phyloP scores from a whole-genome alignment of 495 filamentous ascomycete species.

The Penicillium verhagenii region DNA sequence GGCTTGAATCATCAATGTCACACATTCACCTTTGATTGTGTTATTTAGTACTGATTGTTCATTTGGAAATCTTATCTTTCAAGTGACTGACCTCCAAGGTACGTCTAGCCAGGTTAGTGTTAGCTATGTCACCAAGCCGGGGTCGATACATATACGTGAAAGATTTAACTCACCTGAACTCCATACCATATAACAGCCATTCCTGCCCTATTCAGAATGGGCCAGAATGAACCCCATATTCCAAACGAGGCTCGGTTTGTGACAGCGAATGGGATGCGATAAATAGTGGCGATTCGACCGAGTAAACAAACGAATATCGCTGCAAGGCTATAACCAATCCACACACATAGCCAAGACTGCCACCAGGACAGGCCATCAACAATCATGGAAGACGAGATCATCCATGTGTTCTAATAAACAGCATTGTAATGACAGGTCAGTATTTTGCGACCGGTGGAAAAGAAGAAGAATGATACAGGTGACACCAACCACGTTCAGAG shows the following conservation, averaged over 20 bases:
- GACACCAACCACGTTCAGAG: constrained; percentile 73
- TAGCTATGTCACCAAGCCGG: no score
- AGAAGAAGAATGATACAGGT: background rate
- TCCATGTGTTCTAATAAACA: constrained; percentile 73
- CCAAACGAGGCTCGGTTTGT: constrained; percentile 71
- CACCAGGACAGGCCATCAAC: constrained; percentile 80
- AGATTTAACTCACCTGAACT: constrained; percentile 60
- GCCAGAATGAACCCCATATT: constrained; percentile 86
- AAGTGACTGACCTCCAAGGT: constrained; percentile 62
- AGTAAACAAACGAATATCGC: constrained; percentile 71
- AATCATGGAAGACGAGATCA: constrained; percentile 83
- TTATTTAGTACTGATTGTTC: background rate
- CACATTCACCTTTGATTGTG: constrained; percentile 54
- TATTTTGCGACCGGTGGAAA: no score
- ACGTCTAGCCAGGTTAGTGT: constrained; percentile 31
- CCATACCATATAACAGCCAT: constrained; percentile 77
- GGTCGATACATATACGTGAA: background rate
- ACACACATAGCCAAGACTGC: constrained; percentile 86
- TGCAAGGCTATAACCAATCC: constrained; percentile 75
- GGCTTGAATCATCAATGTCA: constrained; percentile 72
- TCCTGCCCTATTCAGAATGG: constrained; percentile 79
- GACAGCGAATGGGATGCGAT: constrained; percentile 83
- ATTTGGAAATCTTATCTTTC: background rate
- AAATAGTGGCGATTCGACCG: constrained; percentile 77
- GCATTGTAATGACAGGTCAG: background rate